phyloP scores from a whole-genome alignment of 1,284 basidiomycete genomes.

The Cryptococcus maquisensis region DNA sequence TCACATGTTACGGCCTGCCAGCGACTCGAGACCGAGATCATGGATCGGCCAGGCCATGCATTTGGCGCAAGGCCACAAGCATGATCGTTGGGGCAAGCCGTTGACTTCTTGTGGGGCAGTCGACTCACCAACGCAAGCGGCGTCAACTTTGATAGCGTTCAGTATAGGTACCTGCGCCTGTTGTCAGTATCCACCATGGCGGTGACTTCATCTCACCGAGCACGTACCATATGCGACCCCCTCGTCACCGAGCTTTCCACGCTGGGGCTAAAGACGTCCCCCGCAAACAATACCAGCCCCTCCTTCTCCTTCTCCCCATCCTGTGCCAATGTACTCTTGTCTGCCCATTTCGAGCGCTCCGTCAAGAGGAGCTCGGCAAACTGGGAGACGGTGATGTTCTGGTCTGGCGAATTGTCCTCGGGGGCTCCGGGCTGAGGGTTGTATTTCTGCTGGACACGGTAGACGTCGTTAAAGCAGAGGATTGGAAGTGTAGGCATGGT shows the following conservation, averaged over 20 bases:
- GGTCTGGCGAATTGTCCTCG: conserved; percentile 4
- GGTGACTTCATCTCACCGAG: not conserved
- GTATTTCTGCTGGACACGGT: conserved; percentile 57
- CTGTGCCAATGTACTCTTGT: conserved; percentile 8
- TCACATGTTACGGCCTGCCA: not conserved
- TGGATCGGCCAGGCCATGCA: conserved; percentile 52
- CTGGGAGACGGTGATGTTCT: conserved; percentile 49
- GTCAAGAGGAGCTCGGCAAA: conserved; percentile 47
- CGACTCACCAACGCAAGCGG: conserved; percentile 47
- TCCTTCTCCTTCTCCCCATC: conserved; percentile 55
- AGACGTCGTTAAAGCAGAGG: conserved; percentile 51
- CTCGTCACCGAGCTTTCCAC: conserved; percentile 82
- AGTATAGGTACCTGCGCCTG: conserved; percentile 59
- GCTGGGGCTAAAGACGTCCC: conserved; percentile 80
- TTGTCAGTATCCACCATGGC: not conserved
- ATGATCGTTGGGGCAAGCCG: too few species aligned
- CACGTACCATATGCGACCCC: conserved; percentile 80
- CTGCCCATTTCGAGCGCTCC: conserved; percentile 38
- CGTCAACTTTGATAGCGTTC: conserved; percentile 54
- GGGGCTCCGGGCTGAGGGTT: conserved; percentile 38
- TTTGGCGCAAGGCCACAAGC: not conserved
- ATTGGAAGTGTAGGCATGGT: conserved; percentile 30
- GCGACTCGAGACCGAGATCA: too few species aligned
- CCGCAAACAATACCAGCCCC: conserved; percentile 80
- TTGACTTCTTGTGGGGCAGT: not conserved